Evolutionary conservation across 768 basidiomycete species (phyloP), one percentile per base, ranked within the genome.

Genomic region (Suillus bovinus): DNA sequence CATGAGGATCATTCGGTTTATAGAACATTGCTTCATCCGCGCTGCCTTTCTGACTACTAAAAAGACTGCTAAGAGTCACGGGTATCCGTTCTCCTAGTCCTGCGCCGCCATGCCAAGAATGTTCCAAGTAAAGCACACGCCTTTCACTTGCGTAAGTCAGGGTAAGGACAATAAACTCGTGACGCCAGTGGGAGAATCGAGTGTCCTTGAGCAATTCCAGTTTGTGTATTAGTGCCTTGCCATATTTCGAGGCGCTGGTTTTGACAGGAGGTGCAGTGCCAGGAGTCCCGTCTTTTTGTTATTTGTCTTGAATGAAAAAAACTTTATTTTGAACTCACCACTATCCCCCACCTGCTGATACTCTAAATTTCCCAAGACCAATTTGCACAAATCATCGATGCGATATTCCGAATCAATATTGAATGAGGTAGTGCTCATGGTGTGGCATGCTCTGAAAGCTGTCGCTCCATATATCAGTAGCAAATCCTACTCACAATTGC

Each of bases 21-120:
- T 55, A 55, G 36, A 55, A 55, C 54, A 38, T 27, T 10, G 54
- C 34, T 55, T 38, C 36, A 55, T 38, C 54, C 27, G 54, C 54
- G 36, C 54, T 55, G 5, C 4, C 22, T 36, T 55, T 55, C 54
- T 55, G 54, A 20, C 54, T 55, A 24, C 54, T 24, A 55, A 24
- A 2, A 38, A 55, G 54, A 38, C 34, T 55, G 13, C 36, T 17
- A 11, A 36, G 24, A 16, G 54, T 55, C 36, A 55, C 36, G 1
- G 54, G 54, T 38, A 55, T 34, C 5, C 34, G 36, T 17, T 55
- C 54, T 55, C 36, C 36, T 38, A 55, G 17, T 17, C 54, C 36
- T 38, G 54, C 27, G 36, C 36, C 27, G 36, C 36, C 54, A 11
- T 38, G 16, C 54, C 54, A 55, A 55, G 22, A 55, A 27, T 55